phyloP scores from a whole-genome alignment of 495 filamentous ascomycete genomes.

The Hyaloscypha variabilis region DNA sequence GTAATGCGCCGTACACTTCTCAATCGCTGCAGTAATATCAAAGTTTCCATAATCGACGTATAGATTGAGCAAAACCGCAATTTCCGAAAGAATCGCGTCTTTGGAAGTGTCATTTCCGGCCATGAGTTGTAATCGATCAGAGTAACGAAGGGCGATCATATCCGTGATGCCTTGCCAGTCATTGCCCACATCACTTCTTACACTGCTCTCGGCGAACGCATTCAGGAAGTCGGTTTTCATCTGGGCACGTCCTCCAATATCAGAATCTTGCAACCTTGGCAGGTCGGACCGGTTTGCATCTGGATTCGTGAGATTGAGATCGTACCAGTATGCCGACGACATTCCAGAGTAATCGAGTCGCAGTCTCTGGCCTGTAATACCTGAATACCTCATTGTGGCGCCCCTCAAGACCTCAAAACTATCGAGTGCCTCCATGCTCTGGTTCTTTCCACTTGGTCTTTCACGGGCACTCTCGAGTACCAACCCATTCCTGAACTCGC shows the following conservation, averaged over 20 bases:
- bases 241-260: conserved; percentile 37
- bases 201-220: conserved; percentile 34
- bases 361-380: conserved; percentile 56
- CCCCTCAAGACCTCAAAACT: conserved; percentile 42
- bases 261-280: conserved; percentile 49
- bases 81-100: conserved; percentile 42
- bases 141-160: conserved; percentile 62
- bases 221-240: conserved; percentile 46
- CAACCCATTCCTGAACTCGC: conserved; percentile 46
- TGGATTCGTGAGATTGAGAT: conserved; percentile 55
- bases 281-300: conserved; percentile 37
- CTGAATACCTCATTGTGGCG: conserved; percentile 57
- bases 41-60: conserved; percentile 53
- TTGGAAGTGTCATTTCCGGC: conserved; percentile 35
- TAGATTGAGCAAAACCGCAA: conserved; percentile 47
- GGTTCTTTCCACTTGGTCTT: conserved; percentile 6
- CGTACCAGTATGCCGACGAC: conserved; percentile 59
- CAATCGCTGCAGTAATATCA: conserved; percentile 37
- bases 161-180: conserved; percentile 67
- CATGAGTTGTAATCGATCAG: conserved; percentile 52
- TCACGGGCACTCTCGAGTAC: conserved; percentile 24
- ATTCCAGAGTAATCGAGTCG: conserved; percentile 63
- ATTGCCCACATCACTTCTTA: conserved; percentile 25
- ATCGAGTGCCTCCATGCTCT: background rate
- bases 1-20: conserved; percentile 56